These are phyloP conservation scores for Cicer bijugum DNA, from an alignment of 306 rosid species.

Conservation along the genomic window DNA sequence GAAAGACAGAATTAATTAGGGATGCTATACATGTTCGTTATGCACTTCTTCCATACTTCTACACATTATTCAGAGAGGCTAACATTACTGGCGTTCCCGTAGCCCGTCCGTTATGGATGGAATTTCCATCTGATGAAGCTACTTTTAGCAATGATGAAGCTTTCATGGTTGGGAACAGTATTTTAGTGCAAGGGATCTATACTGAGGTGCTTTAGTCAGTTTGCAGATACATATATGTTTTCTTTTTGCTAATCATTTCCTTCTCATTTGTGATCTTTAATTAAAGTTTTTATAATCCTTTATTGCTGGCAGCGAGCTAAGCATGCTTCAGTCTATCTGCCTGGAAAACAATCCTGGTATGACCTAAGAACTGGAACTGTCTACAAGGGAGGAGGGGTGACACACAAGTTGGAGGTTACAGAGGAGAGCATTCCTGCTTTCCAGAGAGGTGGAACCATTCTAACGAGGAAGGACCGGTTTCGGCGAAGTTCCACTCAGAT, in stretches of 20 bases:
- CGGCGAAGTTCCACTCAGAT: slow-evolving; percentile 96
- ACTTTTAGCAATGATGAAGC: slow-evolving; percentile 95
- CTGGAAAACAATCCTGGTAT: slow-evolving; percentile 90
- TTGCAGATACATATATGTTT: slow-evolving; percentile 24
- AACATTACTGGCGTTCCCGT: slow-evolving; percentile 86
- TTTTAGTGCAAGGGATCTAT: slow-evolving; percentile 94
- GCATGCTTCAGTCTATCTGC: slow-evolving; percentile 79
- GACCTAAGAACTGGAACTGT: slow-evolving; percentile 73
- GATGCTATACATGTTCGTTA: slow-evolving; percentile 89
- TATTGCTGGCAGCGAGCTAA: slow-evolving; percentile 64
- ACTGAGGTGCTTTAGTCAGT: slow-evolving; percentile 66
- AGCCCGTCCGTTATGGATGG: slow-evolving; percentile 96
- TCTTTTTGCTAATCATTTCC: slow-evolving; percentile 15
- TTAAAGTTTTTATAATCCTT: slow-evolving; percentile 26
- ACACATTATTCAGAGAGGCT: slow-evolving; percentile 93
- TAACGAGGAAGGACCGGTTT: slow-evolving; percentile 86
- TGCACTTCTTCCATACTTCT: slow-evolving; percentile 83
- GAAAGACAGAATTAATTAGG: slow-evolving; percentile 72
- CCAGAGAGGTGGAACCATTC: slow-evolving; percentile 88
- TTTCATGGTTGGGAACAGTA: slow-evolving; percentile 88
- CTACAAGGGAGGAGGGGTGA: slow-evolving; percentile 69
- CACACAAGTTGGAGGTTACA: slow-evolving; percentile 69
- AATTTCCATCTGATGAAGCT: slow-evolving; percentile 89
- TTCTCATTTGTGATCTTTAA: slow-evolving; percentile 30
- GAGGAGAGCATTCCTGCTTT: slow-evolving; percentile 90